These are phyloP conservation scores for Rubroshorea leprosula DNA, from an alignment of 345 rosid species.

Conservation along the genomic window DNA sequence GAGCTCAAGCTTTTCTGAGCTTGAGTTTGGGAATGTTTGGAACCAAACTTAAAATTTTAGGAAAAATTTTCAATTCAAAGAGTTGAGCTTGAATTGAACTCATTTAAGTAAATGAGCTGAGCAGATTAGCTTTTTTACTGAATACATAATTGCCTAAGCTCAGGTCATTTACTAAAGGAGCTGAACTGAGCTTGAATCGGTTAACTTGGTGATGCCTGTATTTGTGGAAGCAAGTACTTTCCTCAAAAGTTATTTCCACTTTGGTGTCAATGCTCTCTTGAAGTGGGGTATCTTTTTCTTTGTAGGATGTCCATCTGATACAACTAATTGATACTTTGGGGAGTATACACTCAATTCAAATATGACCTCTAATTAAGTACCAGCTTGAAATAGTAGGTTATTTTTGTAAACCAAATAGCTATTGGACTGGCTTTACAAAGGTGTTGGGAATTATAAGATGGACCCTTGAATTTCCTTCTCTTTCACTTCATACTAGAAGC, in stretches of 20 bases:
- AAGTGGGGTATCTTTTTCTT: neutral
- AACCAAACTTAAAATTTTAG: too few species aligned
- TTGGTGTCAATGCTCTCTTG: neutral
- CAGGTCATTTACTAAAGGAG: too few species aligned
- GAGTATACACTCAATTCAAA: neutral
- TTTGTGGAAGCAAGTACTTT: too few species aligned
- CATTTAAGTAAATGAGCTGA: too few species aligned
- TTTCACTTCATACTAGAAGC: neutral
- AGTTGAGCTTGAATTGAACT: too few species aligned
- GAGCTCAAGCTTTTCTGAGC: neutral
- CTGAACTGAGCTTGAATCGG: too few species aligned
- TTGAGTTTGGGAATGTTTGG: neutral
- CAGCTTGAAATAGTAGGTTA: neutral
- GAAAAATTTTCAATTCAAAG: too few species aligned
- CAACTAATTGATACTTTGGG: neutral
- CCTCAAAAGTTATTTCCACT: neutral
- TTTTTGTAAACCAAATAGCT: neutral
- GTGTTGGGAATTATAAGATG: neutral
- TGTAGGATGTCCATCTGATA: neutral
- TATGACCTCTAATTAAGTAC: neutral
- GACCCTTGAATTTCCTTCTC: neutral
- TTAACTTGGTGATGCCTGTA: too few species aligned
- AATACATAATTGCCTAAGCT: too few species aligned
- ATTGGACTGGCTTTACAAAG: neutral
- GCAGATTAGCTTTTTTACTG: too few species aligned